Base-by-base conservation (phyloP, 257 asterid species). In the Petrea volubilis region DNA sequence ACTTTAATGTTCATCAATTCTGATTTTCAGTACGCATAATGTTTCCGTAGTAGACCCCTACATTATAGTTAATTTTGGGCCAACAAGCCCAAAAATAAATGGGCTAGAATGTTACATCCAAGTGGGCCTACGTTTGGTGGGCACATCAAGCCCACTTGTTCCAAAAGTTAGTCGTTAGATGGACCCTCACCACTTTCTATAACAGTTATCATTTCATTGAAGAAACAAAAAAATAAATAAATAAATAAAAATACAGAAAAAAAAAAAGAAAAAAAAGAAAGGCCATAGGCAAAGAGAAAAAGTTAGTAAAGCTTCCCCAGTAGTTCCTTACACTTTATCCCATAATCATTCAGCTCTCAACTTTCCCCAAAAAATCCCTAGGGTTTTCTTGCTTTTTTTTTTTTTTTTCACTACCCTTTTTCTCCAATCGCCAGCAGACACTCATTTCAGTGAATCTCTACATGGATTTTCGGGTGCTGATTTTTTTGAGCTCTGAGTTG, bases 271-370 rank as follows among this genome's bases (percentile, higher is more conserved):
- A 6, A 8, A 11, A 60, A 36, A 61, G 38, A 43, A 71, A 67
- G 60, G 75, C 72, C 76, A 77, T 73, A 33, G 66, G 40, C 67
- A 63, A 63, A 55, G 79, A 61, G 71, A 77, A 77, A 81, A 78
- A 77, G 50, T 60, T 24, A 55, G 24, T 55, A 74, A 44, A 68
- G 78, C 74, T 73, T 75, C 77, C 55, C 58, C 73, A 49, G 67
- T 70, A 38, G 67, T 70, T 76, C 72, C 29, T 61, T 34, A 52
- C 78, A 75, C 81, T 79, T 82, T 70, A 76, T 75, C 77, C 74
- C 74, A 43, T 75, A 79, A 78, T 81, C 78, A 69, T 78, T 78
- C 79, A 78, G 75, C 81, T 75, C 81, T 75, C 75, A 59, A 74
- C 75, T 74, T 77, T 79, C 78, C 75, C 84, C 72, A 72, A 40